Conservation (phyloP, 805 yeast species). For the Schwanniomyces occidentalis region DNA sequence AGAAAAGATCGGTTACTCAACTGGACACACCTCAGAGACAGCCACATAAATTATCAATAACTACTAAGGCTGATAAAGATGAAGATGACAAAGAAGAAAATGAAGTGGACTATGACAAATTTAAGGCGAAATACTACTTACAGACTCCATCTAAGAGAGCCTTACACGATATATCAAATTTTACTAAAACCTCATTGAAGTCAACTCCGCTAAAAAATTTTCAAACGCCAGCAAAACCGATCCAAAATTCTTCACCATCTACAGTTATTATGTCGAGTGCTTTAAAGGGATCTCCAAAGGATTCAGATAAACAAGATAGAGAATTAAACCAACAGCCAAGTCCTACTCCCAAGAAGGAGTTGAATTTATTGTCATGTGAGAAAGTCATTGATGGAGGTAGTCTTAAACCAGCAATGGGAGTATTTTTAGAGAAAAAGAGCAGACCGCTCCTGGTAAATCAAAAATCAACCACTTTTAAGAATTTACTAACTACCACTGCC, state of each 20-base stretch:
- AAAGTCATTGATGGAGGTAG: slow-evolving; percentile 9
- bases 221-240: slow-evolving; percentile 36
- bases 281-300: slow-evolving; percentile 13
- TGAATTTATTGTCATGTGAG: slow-evolving; percentile 4
- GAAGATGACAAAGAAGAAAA: slow-evolving; percentile 13
- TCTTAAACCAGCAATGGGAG: slow-evolving; percentile 39
- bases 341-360: slow-evolving; percentile 39
- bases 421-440: slow-evolving; percentile 30
- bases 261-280: slow-evolving; percentile 42
- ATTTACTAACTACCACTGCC: slow-evolving; percentile 3
- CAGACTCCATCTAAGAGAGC: slow-evolving; percentile 37
- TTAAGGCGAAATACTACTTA: slow-evolving; percentile 9
- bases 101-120: slow-evolving; percentile 17
- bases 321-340: slow-evolving; percentile 26
- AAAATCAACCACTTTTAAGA: slow-evolving; percentile 8
- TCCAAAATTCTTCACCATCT: slow-evolving; percentile 39
- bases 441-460: slow-evolving; percentile 4
- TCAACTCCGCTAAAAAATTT: slow-evolving; percentile 10
- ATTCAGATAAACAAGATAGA: slow-evolving; percentile 8
- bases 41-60: slow-evolving; percentile 28
- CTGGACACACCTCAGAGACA: slow-evolving; percentile 40
- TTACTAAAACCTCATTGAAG: slow-evolving; percentile 7
- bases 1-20: slow-evolving; percentile 35
- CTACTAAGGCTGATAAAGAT: slow-evolving; percentile 17
- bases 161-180: slow-evolving; percentile 26